Evolutionary conservation across 106 monocot species (phyloP).

Genomic region (Platanthera zijinensis): DNA sequence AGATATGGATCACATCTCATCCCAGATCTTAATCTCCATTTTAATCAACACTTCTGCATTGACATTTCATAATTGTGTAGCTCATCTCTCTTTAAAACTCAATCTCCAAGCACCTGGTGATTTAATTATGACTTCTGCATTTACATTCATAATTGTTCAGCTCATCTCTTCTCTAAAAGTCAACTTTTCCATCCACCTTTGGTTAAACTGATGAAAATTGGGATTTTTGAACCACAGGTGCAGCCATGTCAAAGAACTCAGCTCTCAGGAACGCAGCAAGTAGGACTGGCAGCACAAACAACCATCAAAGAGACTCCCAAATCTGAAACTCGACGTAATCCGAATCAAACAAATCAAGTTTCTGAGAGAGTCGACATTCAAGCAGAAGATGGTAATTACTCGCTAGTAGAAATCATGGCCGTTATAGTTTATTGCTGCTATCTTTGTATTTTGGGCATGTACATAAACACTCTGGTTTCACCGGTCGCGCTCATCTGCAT

Average conservation of each 20-base stretch:
- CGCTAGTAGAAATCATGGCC: not conserved
- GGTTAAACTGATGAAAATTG: not conserved
- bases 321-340: slow-evolving; percentile 15
- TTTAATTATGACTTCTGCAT: too few species aligned
- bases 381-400: slow-evolving; percentile 9
- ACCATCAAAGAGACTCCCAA: slow-evolving; percentile 16
- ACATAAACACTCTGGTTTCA: not conserved
- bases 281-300: slow-evolving; percentile 17
- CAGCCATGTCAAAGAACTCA: slow-evolving; percentile 17
- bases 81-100: not conserved
- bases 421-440: not conserved
- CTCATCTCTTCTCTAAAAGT: too few species aligned
- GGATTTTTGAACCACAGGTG: slow-evolving; percentile 9
- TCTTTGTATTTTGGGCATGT: not conserved
- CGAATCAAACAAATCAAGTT: slow-evolving; percentile 20
- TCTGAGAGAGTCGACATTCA: slow-evolving; percentile 20
- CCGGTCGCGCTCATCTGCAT: not conserved
- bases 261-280: slow-evolving; percentile 2
- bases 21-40: too few species aligned
- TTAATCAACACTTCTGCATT: not conserved
- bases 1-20: too few species aligned
- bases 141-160: too few species aligned
- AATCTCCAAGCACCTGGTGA: too few species aligned
- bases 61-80: not conserved
- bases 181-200: not conserved